phyloP scores from a whole-genome alignment of 2,329 filamentous ascomycete genomes.

The Bimuria novae-zelandiae region DNA sequence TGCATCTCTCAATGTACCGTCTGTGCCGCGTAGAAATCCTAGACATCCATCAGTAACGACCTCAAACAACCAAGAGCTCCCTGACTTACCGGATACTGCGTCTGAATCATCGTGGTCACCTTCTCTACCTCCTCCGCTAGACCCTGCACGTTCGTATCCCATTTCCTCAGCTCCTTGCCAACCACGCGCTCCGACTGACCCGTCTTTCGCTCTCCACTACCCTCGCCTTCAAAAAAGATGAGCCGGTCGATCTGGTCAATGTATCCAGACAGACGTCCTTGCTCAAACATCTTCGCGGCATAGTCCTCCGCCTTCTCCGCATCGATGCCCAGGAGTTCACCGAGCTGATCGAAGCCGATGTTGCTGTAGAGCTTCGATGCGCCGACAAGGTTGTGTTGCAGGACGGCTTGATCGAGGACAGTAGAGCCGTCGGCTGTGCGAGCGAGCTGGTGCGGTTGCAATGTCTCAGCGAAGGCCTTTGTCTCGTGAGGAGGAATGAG shows the following conservation, averaged over 20 bases:
- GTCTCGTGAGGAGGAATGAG: slow-evolving; percentile 83
- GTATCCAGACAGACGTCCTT: slow-evolving; percentile 81
- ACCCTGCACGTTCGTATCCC: slow-evolving; percentile 87
- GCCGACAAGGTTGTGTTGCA: slow-evolving; percentile 93
- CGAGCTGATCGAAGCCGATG: slow-evolving; percentile 69
- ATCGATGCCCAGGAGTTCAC: slow-evolving; percentile 75
- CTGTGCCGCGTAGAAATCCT: slow-evolving; percentile 52
- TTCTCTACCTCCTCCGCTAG: slow-evolving; percentile 89
- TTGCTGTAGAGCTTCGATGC: slow-evolving; percentile 66
- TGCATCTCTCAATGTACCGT: slow-evolving; percentile 36
- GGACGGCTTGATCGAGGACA: slow-evolving; percentile 87
- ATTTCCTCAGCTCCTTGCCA: slow-evolving; percentile 75
- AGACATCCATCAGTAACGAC: not conserved
- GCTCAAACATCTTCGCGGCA: slow-evolving; percentile 93
- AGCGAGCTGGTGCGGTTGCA: slow-evolving; percentile 88
- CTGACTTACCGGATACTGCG: slow-evolving; percentile 71
- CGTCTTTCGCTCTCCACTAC: slow-evolving; percentile 69
- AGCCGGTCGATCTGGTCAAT: slow-evolving; percentile 93
- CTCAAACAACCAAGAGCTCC: not conserved
- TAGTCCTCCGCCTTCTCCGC: slow-evolving; percentile 86
- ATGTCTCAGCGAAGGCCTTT: slow-evolving; percentile 76
- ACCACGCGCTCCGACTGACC: slow-evolving; percentile 63
- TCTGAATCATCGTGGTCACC: slow-evolving; percentile 79
- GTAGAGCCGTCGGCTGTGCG: slow-evolving; percentile 89
- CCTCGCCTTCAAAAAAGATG: slow-evolving; percentile 85